Base-by-base conservation (phyloP, 2,329 filamentous ascomycete species). In the Elsinoe necatrix region DNA sequence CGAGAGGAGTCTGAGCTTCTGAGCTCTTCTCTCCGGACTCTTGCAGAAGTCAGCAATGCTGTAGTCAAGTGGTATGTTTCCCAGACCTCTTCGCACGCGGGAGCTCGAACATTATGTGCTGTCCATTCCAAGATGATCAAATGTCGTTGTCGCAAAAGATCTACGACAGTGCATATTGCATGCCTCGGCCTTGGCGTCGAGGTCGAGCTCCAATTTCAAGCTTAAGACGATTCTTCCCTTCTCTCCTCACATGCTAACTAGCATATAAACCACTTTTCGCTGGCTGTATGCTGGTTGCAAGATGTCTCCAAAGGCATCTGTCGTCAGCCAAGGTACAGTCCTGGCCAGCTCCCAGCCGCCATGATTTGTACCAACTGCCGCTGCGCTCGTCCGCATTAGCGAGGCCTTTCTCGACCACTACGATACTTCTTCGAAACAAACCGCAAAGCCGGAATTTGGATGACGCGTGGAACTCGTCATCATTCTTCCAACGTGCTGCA, bases 1-100 rank as follows among this genome's bases (percentile, higher is more conserved):
- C 47, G 35, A 1, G 56, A 57, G 2, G 56, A 57, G 9, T 14
- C 51, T 9, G 47, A 47, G 12, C 34, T 31, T 3, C 42, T 18
- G 6, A 57, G 56, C 9, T 57, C 56, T 9, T n/a, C 21, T 39
- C 56, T 34, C 2, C 56, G 56, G 4, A 57, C 56, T 41, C 56
- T 57, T 9, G 25, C 27, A 7, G 16, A 29, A 4, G 9, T 55
- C 20, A 43, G 52, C 50, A 14, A n/a, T 18, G 6, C 11, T 20
- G 14, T 41, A 6, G 18, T 7, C 16, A 12, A 11, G n/a, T n/a
- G n/a, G n/a, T n/a, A n/a, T n/a, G n/a, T n/a, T n/a, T n/a, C n/a
- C n/a, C n/a, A n/a, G n/a, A 55, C 52, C 52, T 56, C 54, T 56
- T 56, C 11, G 54, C 37, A 18, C 27, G 27, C 18, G 54, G 54